phyloP scores from a whole-genome alignment of 2,329 filamentous ascomycete species.

The Phialophora expanda region DNA sequence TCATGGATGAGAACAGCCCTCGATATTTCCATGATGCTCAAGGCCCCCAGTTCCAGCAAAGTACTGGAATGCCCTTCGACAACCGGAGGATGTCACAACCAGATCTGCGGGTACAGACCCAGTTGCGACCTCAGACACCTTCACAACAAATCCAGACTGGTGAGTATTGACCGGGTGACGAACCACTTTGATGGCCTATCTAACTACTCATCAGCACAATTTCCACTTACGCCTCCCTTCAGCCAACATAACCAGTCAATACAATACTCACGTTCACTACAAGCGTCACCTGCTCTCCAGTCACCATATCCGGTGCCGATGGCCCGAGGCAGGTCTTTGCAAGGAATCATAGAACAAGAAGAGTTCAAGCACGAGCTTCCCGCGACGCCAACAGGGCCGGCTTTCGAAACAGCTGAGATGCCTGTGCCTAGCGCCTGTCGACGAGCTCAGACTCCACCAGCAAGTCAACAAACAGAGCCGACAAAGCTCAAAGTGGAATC shows the following conservation, averaged over 20 bases:
- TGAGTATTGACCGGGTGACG: constrained; percentile 49
- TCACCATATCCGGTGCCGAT: constrained; percentile 48
- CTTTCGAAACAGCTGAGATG: constrained; percentile 61
- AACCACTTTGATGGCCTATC: constrained; percentile 7
- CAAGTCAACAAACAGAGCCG: constrained; percentile 23
- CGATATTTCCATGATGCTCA: constrained; percentile 38
- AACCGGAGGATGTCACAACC: constrained; percentile 49
- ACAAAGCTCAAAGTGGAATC: constrained; percentile 29
- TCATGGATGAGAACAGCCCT: constrained; percentile 39
- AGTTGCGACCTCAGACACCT: constrained; percentile 65
- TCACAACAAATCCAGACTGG: constrained; percentile 64
- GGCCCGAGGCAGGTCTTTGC: constrained; percentile 53
- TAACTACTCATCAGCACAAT: constrained; percentile 57
- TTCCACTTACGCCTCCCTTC: constrained; percentile 70
- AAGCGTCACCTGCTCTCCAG: constrained; percentile 50
- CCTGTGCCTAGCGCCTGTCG: constrained; percentile 46
- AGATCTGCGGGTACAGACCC: constrained; percentile 44
- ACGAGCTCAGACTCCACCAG: constrained; percentile 21
- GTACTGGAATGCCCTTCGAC: constrained; percentile 35
- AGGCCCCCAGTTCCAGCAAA: constrained; percentile 30
- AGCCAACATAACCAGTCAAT: constrained; percentile 48
- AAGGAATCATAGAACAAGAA: constrained; percentile 60
- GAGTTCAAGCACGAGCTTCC: constrained; percentile 49
- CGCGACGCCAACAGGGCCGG: constrained; percentile 13
- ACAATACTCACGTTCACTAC: constrained; percentile 48